Base-by-base conservation (phyloP, 2,329 filamentous ascomycete genomes). In the Zymoseptoria pseudotritici region DNA sequence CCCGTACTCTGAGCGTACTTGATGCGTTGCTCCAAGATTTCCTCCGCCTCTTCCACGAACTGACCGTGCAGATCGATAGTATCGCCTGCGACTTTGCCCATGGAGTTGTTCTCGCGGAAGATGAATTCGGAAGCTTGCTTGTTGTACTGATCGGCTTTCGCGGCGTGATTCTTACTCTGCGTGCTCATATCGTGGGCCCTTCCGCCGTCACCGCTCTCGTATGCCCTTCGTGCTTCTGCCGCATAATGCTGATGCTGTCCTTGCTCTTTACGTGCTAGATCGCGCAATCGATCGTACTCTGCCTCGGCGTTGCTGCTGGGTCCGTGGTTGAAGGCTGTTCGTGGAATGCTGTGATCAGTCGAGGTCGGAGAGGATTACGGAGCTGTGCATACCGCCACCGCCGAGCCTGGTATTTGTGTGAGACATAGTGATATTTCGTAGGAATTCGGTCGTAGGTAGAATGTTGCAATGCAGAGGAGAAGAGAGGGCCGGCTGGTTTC, bases 51-150 rank as follows among this genome's bases (percentile, higher is more conserved):
- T 73, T 96, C 90, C 61, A 96, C 92, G 70, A 88, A 97, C 72
- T 95, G 89, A 2, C 94, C 94, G 74, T 99, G 94, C 54, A 99
- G 81, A 76, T 99, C 94, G 68, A 99, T 92, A 8, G 89, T 91
- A 75, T 97, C 93, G 50, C 80, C 80, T 17, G 84, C 82, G 9
- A 96, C 88, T 62, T 88, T 85, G 19, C 85, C 89, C 2, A 80
- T 75, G 20, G 89, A 86, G 73, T 97, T 97, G 79, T 97, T 97
- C 77, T 93, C 91, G 50, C 91, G 87, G 79, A 99, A 97, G 73
- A 97, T 97, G 75, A 84, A 96, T 61, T 97, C 90, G 61, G 90
- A 90, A 1, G 94, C 94, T 75, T 96, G 91, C 65, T 84, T 86
- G 80, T 97, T 97, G 78, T 91, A 95, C 61, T 87, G 81, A 66